Evolutionary conservation across 495 filamentous ascomycete genomes (phyloP), one percentile per base, ranked within the genome.

Genomic region (Penicillium canescens): DNA sequence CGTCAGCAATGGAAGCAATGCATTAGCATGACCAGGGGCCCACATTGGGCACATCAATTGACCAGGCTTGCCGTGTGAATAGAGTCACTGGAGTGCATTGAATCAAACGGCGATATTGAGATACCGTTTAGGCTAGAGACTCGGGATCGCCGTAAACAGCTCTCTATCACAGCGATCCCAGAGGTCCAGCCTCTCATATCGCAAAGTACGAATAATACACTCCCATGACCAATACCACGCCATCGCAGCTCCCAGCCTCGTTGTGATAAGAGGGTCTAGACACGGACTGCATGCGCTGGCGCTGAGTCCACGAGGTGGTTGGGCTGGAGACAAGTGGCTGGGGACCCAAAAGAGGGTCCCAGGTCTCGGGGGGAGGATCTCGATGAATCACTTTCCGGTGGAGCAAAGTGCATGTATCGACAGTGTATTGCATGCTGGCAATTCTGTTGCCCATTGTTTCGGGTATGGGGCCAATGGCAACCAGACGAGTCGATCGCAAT

Each of bases 371-470:
- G 24, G 28, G 28, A 31, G 28, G 49, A 51, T 34, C 49, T 51
- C 6, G 49, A 51, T 51, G 33, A 51, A 43, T 51, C 49, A 51
- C 38, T 43, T 36, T 43, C 13, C 28, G 14, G 39, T 51, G 49
- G 49, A 51, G 37, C 28, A 9, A 42, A 24, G 20, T 51, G 49
- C 31, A 37, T 51, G 34, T 31, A n/a, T 20, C 13, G 18, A 20
- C 42, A 51, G 24, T 34, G 31, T 37, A 13, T 20, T 10, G 39
- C 42, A 43, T 13, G 1, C 4, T 34, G 28, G 21, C 14, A 7
- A 38, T 6, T 36, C 33, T n/a, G 39, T 43, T 37, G 40, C 12
- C 39, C n/a, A 51, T 14, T 6, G 16, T 24, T 34, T 42, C 16
- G 39, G 38, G 34, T 31, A 40, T 35, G 28, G 28, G 9, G 38